A percentile compares a stretch with the other conserved stretches of the same genome.
phyloP scores from a whole-genome alignment of 2,329 filamentous ascomycete species.

The Cryphonectria naterciae region DNA sequence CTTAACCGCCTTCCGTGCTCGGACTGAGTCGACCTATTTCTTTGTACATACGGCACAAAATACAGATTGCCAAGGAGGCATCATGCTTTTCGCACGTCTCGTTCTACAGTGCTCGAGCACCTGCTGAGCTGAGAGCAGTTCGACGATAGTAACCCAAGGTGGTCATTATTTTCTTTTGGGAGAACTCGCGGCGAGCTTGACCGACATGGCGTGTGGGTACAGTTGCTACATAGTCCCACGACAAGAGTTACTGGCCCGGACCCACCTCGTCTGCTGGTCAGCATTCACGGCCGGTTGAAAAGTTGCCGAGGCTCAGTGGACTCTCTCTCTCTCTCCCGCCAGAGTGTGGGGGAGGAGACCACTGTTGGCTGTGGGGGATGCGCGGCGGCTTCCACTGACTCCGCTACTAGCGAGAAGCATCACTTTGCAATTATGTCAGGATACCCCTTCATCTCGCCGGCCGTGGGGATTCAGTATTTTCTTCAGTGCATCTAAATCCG shows the following conservation, averaged over 20 bases:
- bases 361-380: background rate
- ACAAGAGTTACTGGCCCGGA: background rate
- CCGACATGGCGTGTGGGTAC: slow-evolving; percentile 14
- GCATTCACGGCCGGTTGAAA: slow-evolving; percentile 7
- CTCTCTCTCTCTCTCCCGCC: background rate
- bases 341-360: slow-evolving; percentile 13
- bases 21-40: background rate
- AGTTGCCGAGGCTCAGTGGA: slow-evolving; percentile 24
- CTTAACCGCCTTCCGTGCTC: background rate
- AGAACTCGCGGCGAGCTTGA: slow-evolving; percentile 26
- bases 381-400: background rate
- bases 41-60: background rate
- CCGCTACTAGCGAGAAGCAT: background rate
- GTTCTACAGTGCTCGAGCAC: background rate
- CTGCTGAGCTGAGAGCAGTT: background rate
- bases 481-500: background rate
- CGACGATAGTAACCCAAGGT: background rate
- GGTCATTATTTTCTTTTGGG: slow-evolving; percentile 4
- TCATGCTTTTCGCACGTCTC: background rate
- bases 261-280: slow-evolving; percentile 1
- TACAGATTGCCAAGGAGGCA: background rate
- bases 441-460: background rate
- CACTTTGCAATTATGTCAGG: background rate
- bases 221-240: background rate
- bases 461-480: background rate